Base-by-base conservation (phyloP, 1,284 basidiomycete species). In the Ceratobasidium sp. region DNA sequence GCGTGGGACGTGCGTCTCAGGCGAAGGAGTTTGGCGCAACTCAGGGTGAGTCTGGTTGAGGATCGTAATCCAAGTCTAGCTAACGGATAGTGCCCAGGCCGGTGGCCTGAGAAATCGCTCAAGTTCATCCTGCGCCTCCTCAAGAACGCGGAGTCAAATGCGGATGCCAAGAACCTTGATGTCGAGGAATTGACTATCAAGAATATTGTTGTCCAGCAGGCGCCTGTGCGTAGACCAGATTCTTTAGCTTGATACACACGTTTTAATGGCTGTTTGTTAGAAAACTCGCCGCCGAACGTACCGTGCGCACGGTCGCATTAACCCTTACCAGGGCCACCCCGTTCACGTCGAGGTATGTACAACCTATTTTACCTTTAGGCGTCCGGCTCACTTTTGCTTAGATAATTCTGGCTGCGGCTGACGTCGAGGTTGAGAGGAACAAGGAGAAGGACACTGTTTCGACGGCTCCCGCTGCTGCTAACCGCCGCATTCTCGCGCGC, bases 251-350 rank as follows among this genome's bases (percentile, higher is more conserved):
- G 42, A n/a, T 46, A 13, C 67, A 23, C 42, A 17, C 17, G 40
- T 20, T 52, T 62, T 13, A 40, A 26, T 26, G 9, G 6, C 23
- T 50, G 10, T 44, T 79, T 9, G 57, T 15, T 82, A 95, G 93
- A 99, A 99, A 96, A 99, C 98, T 86, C 96, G 96, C 87, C 96
- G 98, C 84, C 95, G 98, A 86, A 99, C 98, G 82, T 99, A 98
- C 93, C 96, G 98, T 88, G 98, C 98, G 74, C 96, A 97, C 87
- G 95, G 95, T 92, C 93, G 95, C 83, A 96, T 95, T 86, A 95
- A 94, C 88, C 93, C 94, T 73, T 94, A 94, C 89, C 94, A 96
- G 87, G 94, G 95, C 76, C 93, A 94, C 88, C 96, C 96, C 75
- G 94, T 92, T 87, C 98, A 99, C 85, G 94, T 99, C 82, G 98